phyloP scores from a whole-genome alignment of 2,329 filamentous ascomycete genomes.

The Penicillium sp. region DNA sequence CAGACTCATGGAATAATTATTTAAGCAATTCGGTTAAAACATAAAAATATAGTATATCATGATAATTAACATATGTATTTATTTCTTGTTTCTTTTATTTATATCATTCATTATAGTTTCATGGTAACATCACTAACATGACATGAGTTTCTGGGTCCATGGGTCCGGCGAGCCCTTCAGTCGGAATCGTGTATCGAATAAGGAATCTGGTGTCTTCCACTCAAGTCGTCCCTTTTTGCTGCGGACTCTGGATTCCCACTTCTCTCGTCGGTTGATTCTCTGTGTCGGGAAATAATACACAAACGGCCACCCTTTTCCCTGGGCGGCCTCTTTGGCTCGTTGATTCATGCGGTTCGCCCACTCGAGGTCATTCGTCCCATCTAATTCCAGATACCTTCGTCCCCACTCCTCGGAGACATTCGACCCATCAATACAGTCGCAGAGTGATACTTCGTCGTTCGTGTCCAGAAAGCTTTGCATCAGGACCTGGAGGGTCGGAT shows the following conservation, averaged over 20 bases:
- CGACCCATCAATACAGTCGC: conserved; percentile 35
- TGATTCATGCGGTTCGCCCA: conserved; percentile 32
- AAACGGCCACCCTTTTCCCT: conserved; percentile 30
- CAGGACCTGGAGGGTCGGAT: conserved; percentile 31
- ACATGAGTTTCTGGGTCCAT: conserved; percentile 29
- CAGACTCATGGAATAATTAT: background rate
- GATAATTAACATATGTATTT: conserved; percentile 3
- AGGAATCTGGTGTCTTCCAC: conserved; percentile 31
- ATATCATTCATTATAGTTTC: conserved; percentile 6
- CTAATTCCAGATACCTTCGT: conserved; percentile 27
- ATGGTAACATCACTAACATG: conserved; percentile 14
- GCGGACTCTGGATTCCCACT: conserved; percentile 30
- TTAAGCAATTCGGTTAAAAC: background rate
- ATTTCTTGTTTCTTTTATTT: conserved; percentile 13
- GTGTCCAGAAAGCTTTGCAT: conserved; percentile 35
- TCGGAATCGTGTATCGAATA: conserved; percentile 32
- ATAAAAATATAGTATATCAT: background rate
- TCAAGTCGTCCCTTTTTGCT: conserved; percentile 30
- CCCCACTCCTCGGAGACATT: conserved; percentile 36
- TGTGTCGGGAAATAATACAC: conserved; percentile 29
- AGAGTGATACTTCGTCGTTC: conserved; percentile 30
- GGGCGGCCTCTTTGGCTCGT: conserved; percentile 22
- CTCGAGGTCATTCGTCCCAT: conserved; percentile 31
- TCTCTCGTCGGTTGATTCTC: conserved; percentile 27
- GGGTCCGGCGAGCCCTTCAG: conserved; percentile 32